Percentiles rank a stretch among this genome's conserved stretches.
Conservation (phyloP, 75 land plant species). For the Selaginella tamariscina region DNA sequence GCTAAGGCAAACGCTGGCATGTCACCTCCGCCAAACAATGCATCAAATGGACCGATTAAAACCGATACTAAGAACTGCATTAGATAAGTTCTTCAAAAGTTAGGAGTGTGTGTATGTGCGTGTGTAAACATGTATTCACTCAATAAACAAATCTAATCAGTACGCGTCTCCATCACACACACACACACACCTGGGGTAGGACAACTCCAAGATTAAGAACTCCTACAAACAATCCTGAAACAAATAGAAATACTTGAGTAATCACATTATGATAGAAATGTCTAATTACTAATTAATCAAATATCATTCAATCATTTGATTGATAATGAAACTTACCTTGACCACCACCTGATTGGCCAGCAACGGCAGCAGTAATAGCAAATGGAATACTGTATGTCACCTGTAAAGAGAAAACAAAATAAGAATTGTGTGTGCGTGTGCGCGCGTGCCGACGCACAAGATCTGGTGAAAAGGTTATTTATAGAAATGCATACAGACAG, state of each 20-base stretch:
- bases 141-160: not conserved
- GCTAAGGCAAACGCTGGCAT: conserved; percentile 25
- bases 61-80: conserved; percentile 14
- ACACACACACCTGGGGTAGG: conserved; percentile 15
- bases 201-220: conserved; percentile 20
- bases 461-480: too few species aligned
- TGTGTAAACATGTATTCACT: too few species aligned
- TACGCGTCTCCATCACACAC: not conserved
- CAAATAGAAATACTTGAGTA: not conserved
- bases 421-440: too few species aligned
- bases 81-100: not conserved
- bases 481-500: too few species aligned
- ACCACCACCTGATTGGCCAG: conserved; percentile 61
- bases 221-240: conserved; percentile 15
- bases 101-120: too few species aligned
- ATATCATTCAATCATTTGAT: too few species aligned
- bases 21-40: conserved; percentile 30
- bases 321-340: conserved; percentile 74
- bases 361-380: conserved; percentile 62
- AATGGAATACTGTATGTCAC: conserved; percentile 88
- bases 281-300: not conserved
- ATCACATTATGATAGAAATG: too few species aligned
- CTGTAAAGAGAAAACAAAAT: conserved; percentile 26
- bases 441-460: too few species aligned
- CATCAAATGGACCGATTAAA: conserved; percentile 26